These are phyloP conservation scores for Irpex rosettiformis DNA, from an alignment of 1,284 basidiomycete genomes.

Conservation along the genomic window DNA sequence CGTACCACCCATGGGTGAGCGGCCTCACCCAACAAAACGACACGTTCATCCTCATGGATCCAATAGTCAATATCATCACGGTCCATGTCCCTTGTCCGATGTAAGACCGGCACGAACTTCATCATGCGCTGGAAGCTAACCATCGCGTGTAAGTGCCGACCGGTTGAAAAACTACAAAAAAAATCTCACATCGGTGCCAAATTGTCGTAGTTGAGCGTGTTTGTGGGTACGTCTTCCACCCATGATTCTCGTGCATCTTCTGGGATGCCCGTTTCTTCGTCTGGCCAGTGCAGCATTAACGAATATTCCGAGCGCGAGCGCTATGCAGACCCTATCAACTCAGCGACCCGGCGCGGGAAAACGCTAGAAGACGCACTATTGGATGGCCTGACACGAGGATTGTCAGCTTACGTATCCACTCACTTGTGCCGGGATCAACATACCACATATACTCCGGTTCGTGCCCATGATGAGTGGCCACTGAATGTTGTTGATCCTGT, in stretches of 20 bases:
- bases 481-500: slow-evolving; percentile 1
- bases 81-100: slow-evolving; percentile 13
- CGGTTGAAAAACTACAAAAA: background rate
- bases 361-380: slow-evolving; percentile 10
- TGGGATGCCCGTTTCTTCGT: slow-evolving; percentile 11
- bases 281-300: slow-evolving; percentile 14
- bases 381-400: slow-evolving; percentile 9
- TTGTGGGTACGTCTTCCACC: slow-evolving; percentile 13
- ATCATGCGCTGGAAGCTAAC: slow-evolving; percentile 13
- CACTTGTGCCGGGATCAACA: background rate
- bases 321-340: slow-evolving; percentile 2
- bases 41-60: slow-evolving; percentile 12
- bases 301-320: slow-evolving; percentile 13
- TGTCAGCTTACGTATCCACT: background rate
- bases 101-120: slow-evolving; percentile 10
- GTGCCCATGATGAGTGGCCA: slow-evolving; percentile 18
- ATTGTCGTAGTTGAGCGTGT: slow-evolving; percentile 3
- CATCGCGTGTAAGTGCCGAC: background rate
- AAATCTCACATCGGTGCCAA: slow-evolving; percentile 6
- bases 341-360: background rate
- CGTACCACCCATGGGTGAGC: slow-evolving; percentile 17
- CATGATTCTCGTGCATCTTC: slow-evolving; percentile 12
- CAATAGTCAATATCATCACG: slow-evolving; percentile 14
- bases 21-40: slow-evolving; percentile 17
- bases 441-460: slow-evolving; percentile 15